Evolutionary conservation across 495 filamentous ascomycete genomes (phyloP), one percentile per base, ranked within the genome.

Genomic region (Aspergillus sclerotiicarbonarius): DNA sequence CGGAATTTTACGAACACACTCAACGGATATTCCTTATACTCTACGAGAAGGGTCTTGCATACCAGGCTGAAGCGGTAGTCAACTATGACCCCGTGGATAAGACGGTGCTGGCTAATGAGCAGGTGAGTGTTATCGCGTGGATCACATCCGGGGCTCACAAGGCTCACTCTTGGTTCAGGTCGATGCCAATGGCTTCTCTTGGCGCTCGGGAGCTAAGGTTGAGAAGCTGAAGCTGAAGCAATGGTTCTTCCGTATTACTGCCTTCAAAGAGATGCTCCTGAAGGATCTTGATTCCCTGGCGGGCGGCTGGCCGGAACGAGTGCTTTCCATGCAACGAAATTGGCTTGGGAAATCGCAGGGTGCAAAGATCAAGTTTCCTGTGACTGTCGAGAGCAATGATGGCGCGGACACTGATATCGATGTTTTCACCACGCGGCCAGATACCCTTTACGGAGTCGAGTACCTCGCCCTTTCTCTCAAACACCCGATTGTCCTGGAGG

Each of bases 21-120:
- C 91, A 96, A 66, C 81, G 82, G 51, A 83, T 96, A 59, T 96
- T 96, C 66, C 76, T 94, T 37, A 80, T 86, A 56, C 76, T 96
- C 7, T 80, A 87, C 59, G 77, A 90, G 58, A 78, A 83, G 44
- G 87, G 85, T 0, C 70, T 96, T 12, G 91, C 90, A 35, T 93
- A 93, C 64, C 90, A 89, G 59, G 82, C 79, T 9, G 86, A 92
- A 54, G 86, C 91, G 15, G 63, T 90, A 39, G 91, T 96, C 55
- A 96, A 96, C 71, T 96, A 88, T 72, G 91, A 96, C 61, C 91
- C 91, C 6, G 80, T 96, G 20, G 91, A 96, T 67, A 87, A 87
- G 72, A 96, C 91, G 0, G 91, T 96, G 25, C 72, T 96, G 46
- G 91, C 91, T 1, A 96, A 96, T 68, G 91, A 96, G 65, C 91